Evolutionary conservation across 2,329 filamentous ascomycete genomes (phyloP).

Genomic region (Magnaporthales sp.): DNA sequence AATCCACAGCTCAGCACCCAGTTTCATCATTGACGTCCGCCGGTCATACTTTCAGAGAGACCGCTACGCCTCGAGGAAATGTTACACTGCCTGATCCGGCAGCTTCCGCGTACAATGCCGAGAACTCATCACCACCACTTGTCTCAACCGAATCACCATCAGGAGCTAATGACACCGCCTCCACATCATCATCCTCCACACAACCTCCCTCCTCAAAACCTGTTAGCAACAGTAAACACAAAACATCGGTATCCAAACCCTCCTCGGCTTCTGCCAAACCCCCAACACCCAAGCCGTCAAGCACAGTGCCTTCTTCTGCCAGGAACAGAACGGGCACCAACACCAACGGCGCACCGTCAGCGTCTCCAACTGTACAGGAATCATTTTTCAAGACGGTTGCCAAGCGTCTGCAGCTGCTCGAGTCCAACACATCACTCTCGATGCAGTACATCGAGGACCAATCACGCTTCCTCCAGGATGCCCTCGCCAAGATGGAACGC

Average conservation of each 20-base stretch:
- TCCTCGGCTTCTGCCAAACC: conserved; percentile 14
- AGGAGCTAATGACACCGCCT: neutral
- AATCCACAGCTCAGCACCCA: neutral
- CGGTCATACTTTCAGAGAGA: neutral
- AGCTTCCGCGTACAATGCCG: neutral
- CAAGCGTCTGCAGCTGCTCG: conserved; percentile 83
- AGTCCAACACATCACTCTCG: conserved; percentile 86
- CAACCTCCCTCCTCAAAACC: conserved; percentile 1
- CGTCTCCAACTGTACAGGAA: conserved; percentile 83
- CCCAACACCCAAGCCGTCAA: conserved; percentile 13
- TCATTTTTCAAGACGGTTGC: conserved; percentile 96
- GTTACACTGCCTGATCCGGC: conserved; percentile 3
- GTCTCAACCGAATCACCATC: conserved; percentile 1
- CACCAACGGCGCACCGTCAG: conserved; percentile 28
- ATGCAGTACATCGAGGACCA: conserved; percentile 96
- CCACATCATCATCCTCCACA: neutral
- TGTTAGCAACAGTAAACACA: conserved; percentile 6
- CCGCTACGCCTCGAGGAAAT: neutral
- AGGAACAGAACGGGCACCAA: conserved; percentile 20
- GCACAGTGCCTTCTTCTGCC: conserved; percentile 13
- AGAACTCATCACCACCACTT: neutral
- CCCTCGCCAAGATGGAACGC: conserved; percentile 78
- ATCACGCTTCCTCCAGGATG: conserved; percentile 80
- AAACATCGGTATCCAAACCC: conserved; percentile 1
- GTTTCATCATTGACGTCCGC: neutral